A percentile compares a stretch with the other conserved stretches of the same genome.
These are phyloP conservation scores for Trichoderma koningiopsis DNA, from an alignment of 2,329 filamentous ascomycete genomes.

Conservation along the genomic window DNA sequence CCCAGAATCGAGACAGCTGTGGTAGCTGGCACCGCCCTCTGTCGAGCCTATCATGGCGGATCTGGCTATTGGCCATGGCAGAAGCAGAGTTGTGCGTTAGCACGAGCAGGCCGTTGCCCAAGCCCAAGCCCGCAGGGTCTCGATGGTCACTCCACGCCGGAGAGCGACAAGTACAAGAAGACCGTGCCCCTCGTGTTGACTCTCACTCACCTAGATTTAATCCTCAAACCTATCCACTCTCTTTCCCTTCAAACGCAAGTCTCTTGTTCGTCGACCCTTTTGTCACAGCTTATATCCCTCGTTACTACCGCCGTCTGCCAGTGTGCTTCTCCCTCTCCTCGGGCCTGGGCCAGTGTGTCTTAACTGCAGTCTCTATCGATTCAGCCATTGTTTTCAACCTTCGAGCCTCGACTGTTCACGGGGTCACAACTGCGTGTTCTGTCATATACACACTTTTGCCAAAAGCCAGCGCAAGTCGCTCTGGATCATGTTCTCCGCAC, in stretches of 20 bases:
- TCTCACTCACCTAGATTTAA: conserved; percentile 30
- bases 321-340: conserved; percentile 31
- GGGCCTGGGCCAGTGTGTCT: conserved; percentile 16
- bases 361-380: conserved; percentile 10
- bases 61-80: conserved; percentile 37
- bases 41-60: conserved; percentile 35
- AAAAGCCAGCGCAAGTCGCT: neutral
- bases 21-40: conserved; percentile 35
- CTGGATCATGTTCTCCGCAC: conserved; percentile 24
- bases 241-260: conserved; percentile 29
- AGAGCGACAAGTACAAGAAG: conserved; percentile 37
- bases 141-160: conserved; percentile 29
- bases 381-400: conserved; percentile 15
- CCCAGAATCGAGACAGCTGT: conserved; percentile 34
- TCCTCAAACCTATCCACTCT: conserved; percentile 28
- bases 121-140: conserved; percentile 32
- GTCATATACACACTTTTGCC: conserved; percentile 26
- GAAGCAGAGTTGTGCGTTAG: conserved; percentile 36
- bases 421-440: conserved; percentile 9
- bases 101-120: conserved; percentile 32
- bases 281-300: conserved; percentile 31
- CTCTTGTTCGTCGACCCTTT: conserved; percentile 31
- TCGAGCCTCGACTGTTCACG: neutral
- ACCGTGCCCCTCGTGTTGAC: conserved; percentile 32
- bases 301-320: conserved; percentile 30